Percentiles rank a stretch among this genome's conserved stretches.
Evolutionary conservation across 441 rosid species (phyloP).

Genomic region (Melastoma candidum): DNA sequence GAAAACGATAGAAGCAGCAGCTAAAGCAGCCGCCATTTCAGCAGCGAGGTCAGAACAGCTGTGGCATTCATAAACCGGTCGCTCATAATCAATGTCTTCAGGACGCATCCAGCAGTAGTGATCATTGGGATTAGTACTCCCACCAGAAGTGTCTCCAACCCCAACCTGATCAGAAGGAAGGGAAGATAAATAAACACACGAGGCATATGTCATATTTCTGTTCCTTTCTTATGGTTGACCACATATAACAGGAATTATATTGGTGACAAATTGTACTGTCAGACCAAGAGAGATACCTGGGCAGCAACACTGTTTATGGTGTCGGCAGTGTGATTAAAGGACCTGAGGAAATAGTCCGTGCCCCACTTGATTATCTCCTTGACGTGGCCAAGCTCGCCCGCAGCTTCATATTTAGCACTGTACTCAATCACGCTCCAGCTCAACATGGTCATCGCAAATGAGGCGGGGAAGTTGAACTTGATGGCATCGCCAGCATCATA

Average conservation of each 20-base stretch:
- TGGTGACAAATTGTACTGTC: too few species aligned
- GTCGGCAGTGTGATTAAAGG: constrained; percentile 63
- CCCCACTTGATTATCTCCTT: constrained; percentile 24
- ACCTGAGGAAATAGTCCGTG: constrained; percentile 21
- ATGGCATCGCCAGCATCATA: constrained; percentile 95
- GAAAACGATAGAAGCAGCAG: constrained; percentile 91
- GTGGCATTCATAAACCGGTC: constrained; percentile 38
- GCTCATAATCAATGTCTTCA: constrained; percentile 70
- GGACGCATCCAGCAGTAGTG: constrained; percentile 98
- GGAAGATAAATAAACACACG: neutral
- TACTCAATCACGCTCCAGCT: constrained; percentile 99
- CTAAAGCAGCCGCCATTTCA: constrained; percentile 94
- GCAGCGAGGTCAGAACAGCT: constrained; percentile 76
- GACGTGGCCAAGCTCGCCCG: constrained; percentile 55
- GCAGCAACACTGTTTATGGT: constrained; percentile 39
- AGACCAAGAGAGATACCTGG: constrained; percentile 36
- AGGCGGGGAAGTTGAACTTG: constrained; percentile 70
- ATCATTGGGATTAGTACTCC: constrained; percentile 56
- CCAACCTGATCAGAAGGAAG: constrained; percentile 45
- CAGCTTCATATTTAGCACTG: constrained; percentile 76
- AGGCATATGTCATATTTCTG: neutral
- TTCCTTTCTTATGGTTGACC: too few species aligned
- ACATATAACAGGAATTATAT: too few species aligned
- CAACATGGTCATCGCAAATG: constrained; percentile 84
- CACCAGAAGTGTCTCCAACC: constrained; percentile 57